Evolutionary conservation across 257 asterid genomes (phyloP).

Genomic region (Fraxinus pennsylvanica): DNA sequence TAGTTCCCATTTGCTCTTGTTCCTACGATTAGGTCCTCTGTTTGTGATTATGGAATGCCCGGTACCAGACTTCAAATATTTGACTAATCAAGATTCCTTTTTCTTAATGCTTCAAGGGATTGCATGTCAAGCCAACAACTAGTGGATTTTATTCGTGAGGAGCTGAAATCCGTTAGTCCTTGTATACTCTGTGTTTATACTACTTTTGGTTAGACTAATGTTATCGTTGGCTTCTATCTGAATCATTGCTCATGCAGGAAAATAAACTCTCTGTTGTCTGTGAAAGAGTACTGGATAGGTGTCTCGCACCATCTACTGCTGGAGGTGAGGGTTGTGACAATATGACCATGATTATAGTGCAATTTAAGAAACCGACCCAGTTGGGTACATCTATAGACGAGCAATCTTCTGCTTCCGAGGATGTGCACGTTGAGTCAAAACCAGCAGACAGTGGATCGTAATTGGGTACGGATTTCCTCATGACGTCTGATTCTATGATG

Average conservation of each 20-base stretch:
- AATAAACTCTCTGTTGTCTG: constrained; percentile 70
- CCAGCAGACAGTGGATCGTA: neutral
- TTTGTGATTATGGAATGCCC: neutral
- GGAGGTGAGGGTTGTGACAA: constrained; percentile 95
- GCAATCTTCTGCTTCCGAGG: constrained; percentile 34
- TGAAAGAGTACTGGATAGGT: constrained; percentile 73
- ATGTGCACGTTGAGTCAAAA: constrained; percentile 20
- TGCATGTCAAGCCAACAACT: constrained; percentile 98
- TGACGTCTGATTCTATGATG: neutral
- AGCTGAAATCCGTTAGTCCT: constrained; percentile 72
- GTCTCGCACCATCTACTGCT: constrained; percentile 79
- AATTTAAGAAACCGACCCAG: constrained; percentile 53
- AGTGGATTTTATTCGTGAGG: constrained; percentile 81
- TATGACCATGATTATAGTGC: constrained; percentile 93
- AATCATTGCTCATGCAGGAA: constrained; percentile 53
- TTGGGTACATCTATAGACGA: constrained; percentile 32
- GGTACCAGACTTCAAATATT: neutral
- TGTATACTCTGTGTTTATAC: neutral
- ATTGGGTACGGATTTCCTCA: neutral
- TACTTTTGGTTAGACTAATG: constrained; percentile 4
- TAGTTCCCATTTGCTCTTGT: neutral
- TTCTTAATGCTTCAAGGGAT: constrained; percentile 58
- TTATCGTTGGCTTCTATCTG: neutral
- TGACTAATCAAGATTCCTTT: constrained; percentile 8
- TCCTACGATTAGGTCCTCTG: neutral